Evolutionary conservation across 2,329 filamentous ascomycete genomes (phyloP), one percentile per base, ranked within the genome.

Genomic region (Helotiales sp.): DNA sequence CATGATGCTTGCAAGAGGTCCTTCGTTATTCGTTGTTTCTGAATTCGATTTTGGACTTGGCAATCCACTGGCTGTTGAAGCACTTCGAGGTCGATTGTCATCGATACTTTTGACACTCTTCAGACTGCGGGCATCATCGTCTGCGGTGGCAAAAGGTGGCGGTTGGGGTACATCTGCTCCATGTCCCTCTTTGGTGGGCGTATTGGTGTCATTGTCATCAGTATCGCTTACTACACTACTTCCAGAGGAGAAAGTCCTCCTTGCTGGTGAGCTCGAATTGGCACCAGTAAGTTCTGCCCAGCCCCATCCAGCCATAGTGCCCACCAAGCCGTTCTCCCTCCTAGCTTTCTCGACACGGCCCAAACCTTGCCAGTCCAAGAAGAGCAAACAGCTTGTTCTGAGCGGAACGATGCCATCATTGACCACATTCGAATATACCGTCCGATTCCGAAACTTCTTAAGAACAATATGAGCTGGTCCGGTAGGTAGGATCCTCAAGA

Each of bases 361-460:
- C 3, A 99, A 78, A 0, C 95, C 95, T 74, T 93, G 89, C 95
- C 95, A 99, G 71, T 99, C 95, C 1, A 99, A 78, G 69, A 99
- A 99, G 5, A 99, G 76, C n/a, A 99, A 78, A 72, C 93, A 99
- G 62, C 93, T 98, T 4, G 95, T 99, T 22, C 95, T 86, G 31
- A 99, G 77, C 2, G 95, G 95, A 4, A 99, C 95, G 65, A 99
- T 97, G 2, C 93, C 93, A 74, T 98, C 93, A 69, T 98, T 98
- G 65, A 98, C 93, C 12, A 98, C 93, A 68, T 98, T 98, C 1
- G 93, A 96, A 72, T 98, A 98, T 1, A 97, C 81, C 0, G 95
- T 98, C 15, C 93, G 82, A 71, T 96, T 96, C 22, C 91, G 81
- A 72, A 98, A 98, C 74, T 90, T 91, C 70, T 89, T 87, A 38